Conservation (phyloP, 2,329 filamentous ascomycete species). For the Penicillium sp. region DNA sequence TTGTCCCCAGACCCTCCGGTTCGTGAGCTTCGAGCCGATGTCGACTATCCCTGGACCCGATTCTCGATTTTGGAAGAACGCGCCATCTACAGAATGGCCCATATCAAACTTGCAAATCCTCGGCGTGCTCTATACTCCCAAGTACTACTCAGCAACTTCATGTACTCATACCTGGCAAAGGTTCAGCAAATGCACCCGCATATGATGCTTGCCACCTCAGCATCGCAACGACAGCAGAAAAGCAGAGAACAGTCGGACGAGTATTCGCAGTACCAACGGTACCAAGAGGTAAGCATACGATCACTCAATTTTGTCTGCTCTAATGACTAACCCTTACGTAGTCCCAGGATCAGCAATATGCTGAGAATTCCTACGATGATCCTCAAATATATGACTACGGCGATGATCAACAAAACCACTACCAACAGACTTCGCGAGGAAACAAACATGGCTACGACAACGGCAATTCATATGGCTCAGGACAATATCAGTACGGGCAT, state of each 20-base stretch:
- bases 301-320: neutral
- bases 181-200: conserved; percentile 99
- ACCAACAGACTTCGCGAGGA: conserved; percentile 44
- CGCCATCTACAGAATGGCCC: conserved; percentile 97
- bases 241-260: conserved; percentile 47
- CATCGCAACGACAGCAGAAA: conserved; percentile 65
- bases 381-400: conserved; percentile 59
- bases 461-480: conserved; percentile 40
- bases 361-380: conserved; percentile 54
- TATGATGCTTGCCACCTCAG: conserved; percentile 83
- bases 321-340: conserved; percentile 15
- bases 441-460: conserved; percentile 46
- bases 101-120: conserved; percentile 98
- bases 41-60: conserved; percentile 95
- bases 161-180: conserved; percentile 98
- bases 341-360: conserved; percentile 39
- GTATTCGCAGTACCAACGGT: conserved; percentile 51
- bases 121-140: conserved; percentile 90
- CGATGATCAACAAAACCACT: conserved; percentile 45
- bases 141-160: conserved; percentile 96
- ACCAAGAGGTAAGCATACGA: conserved; percentile 48
- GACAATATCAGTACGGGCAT: conserved; percentile 46
- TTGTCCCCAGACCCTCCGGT: conserved; percentile 81
- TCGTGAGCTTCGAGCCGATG: conserved; percentile 76
- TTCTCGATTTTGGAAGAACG: conserved; percentile 95